phyloP scores from a whole-genome alignment of 192 early-diverging fungal species.

The Entomortierella chlamydospora region DNA sequence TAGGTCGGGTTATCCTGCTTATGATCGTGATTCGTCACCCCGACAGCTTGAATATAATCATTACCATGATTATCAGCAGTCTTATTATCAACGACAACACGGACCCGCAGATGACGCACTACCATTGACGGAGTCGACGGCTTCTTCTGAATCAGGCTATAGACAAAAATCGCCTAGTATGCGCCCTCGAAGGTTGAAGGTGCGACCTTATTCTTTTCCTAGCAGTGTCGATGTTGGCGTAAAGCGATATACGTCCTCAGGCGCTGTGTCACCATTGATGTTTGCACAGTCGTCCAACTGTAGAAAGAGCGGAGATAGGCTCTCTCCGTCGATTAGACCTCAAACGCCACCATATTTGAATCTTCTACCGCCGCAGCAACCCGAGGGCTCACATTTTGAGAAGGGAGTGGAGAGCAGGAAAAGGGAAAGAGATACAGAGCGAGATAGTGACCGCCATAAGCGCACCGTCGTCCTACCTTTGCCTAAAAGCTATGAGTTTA shows the following conservation, averaged over 20 bases:
- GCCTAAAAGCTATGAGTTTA: constrained; percentile 13
- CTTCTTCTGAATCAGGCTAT: not conserved
- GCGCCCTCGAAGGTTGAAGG: not conserved
- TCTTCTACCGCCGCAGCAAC: not conserved
- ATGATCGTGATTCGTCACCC: not conserved
- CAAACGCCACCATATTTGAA: constrained; percentile 22
- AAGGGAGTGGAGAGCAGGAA: not conserved
- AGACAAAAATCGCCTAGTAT: not conserved
- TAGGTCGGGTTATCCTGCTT: not conserved
- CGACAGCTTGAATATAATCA: not conserved
- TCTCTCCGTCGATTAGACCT: not conserved
- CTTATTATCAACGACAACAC: not conserved
- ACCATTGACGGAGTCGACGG: not conserved
- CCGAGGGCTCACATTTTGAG: not conserved
- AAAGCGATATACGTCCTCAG: not conserved
- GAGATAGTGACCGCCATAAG: not conserved
- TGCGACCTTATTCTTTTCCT: not conserved
- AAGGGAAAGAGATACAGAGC: not conserved
- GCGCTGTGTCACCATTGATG: not conserved
- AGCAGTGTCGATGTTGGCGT: not conserved
- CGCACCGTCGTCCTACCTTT: constrained; percentile 6
- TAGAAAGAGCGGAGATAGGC: not conserved
- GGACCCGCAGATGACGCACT: not conserved
- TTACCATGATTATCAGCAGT: not conserved
- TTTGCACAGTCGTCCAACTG: not conserved